Base-by-base conservation (phyloP, 495 filamentous ascomycete species). In the Chaetomium cochliodes region DNA sequence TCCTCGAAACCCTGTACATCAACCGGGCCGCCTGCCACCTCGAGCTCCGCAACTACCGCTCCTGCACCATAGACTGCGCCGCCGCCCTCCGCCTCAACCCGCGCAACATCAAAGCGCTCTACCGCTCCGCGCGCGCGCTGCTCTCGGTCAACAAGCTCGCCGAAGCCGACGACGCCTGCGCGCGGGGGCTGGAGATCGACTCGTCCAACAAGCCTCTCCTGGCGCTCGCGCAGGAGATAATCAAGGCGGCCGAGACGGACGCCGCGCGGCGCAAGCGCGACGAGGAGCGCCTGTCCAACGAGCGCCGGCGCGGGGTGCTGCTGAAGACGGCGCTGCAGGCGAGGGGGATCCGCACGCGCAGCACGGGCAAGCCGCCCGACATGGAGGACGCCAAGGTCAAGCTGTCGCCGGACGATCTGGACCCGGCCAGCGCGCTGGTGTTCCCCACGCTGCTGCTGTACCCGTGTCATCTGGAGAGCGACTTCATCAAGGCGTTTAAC, bases 11-110 rank as follows among this genome's bases (percentile, higher is more conserved):
- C 3, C 90, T 90, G 59, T 87, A 90, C 70, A 86, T 88, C 69
- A 98, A 97, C 74, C 87, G 94, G 49, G 91, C 94, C 2, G 82
- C 93, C 25, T 94, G 91, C 73, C 89, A 98, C 75, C 78, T 97
- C 52, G 75, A 78, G 64, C 73, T 85, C 25, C 69, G 74, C 56
- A 98, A 98, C 78, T 93, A 93, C 77, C 86, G 93, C 53, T 86
- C 86, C 59, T 90, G 88, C 73, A 92, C 86, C 55, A 79, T 87
- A 20, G 94, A 98, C 77, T 92, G 91, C 74, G 88, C 89, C 3
- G 78, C 84, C n/a, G 88, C 90, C 5, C 81, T 98, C 47, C 85
- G 86, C 41, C 80, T 96, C 28, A 92, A 96, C 74, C 82, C 86
- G 7, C 74, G 66, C 56, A 96, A 94, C 73, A 72, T 93, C 70